Evolutionary conservation across 2,329 filamentous ascomycete genomes (phyloP).

Genomic region (Aspergillus carbonarius): DNA sequence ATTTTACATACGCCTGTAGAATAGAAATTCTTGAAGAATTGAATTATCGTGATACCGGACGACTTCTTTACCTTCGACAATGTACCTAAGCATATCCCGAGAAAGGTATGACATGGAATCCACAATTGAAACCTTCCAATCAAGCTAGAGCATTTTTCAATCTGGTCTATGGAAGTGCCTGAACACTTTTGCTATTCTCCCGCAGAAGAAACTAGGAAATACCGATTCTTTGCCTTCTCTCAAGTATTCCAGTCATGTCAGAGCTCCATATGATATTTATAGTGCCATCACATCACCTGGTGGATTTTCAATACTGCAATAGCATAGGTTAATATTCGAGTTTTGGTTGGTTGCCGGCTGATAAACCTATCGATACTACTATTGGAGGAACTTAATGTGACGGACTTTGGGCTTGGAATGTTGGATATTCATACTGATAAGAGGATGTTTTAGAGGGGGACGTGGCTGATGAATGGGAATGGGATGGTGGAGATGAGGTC

Average conservation of each 20-base stretch:
- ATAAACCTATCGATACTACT: constrained; percentile 7
- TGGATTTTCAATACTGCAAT: constrained; percentile 49
- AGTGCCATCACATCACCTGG: constrained; percentile 9
- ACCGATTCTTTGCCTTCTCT: not conserved
- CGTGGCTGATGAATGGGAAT: constrained; percentile 45
- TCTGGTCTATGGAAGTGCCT: not conserved
- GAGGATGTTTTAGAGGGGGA: constrained; percentile 46
- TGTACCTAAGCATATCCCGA: not conserved
- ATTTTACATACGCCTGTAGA: too few species aligned
- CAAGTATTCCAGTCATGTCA: not conserved
- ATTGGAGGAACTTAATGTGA: constrained; percentile 14
- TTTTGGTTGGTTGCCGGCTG: constrained; percentile 26
- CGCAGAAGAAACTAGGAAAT: not conserved
- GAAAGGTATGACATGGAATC: not conserved
- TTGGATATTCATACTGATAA: constrained; percentile 25
- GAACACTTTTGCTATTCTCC: not conserved
- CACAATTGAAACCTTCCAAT: not conserved
- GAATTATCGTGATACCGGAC: not conserved
- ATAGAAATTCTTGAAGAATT: not conserved
- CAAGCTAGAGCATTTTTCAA: not conserved
- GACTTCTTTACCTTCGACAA: too few species aligned
- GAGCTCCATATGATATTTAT: too few species aligned
- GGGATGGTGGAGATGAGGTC: constrained; percentile 51
- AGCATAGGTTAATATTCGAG: constrained; percentile 41
- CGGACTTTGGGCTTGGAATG: constrained; percentile 15